These are phyloP conservation scores for Cicer judaicum DNA, from an alignment of 306 rosid genomes.

Conservation along the genomic window DNA sequence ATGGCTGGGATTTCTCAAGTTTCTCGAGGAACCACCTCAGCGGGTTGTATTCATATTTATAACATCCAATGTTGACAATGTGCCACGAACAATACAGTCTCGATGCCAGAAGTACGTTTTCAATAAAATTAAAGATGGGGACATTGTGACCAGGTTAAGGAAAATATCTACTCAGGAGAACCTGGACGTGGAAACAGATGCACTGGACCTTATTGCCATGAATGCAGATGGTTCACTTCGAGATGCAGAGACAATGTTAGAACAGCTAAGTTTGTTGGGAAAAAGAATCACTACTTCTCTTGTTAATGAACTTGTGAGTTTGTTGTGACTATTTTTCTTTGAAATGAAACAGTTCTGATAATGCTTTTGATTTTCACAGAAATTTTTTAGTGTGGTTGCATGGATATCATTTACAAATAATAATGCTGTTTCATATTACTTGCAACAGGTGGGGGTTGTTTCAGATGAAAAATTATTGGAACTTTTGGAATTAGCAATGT, in stretches of 20 bases:
- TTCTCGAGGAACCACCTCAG: slow-evolving; percentile 87
- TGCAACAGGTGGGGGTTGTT: slow-evolving; percentile 89
- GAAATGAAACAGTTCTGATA: slow-evolving; percentile 29
- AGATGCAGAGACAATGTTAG: slow-evolving; percentile 98
- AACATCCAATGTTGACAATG: slow-evolving; percentile 91
- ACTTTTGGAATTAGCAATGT: slow-evolving; percentile 96
- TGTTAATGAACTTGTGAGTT: slow-evolving; percentile 96
- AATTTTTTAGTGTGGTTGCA: slow-evolving; percentile 1
- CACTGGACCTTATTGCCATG: slow-evolving; percentile 90
- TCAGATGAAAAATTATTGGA: slow-evolving; percentile 93
- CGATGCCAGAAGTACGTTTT: slow-evolving; percentile 93
- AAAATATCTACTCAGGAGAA: slow-evolving; percentile 75
- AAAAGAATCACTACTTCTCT: slow-evolving; percentile 87
- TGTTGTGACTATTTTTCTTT: slow-evolving; percentile 42
- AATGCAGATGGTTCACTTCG: slow-evolving; percentile 98
- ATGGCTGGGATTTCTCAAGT: slow-evolving; percentile 92
- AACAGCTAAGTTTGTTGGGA: slow-evolving; percentile 93
- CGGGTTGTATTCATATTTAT: slow-evolving; percentile 81
- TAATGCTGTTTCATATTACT: slow-evolving; percentile 44
- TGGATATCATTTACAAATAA: slow-evolving; percentile 36
- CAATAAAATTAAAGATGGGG: slow-evolving; percentile 90
- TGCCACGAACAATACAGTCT: slow-evolving; percentile 87
- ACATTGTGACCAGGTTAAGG: slow-evolving; percentile 75
- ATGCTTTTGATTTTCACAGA: slow-evolving; percentile 24
- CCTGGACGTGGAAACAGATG: slow-evolving; percentile 83